Evolutionary conservation across 305 asterid species (phyloP).

Genomic region (Ajuga reptans): DNA sequence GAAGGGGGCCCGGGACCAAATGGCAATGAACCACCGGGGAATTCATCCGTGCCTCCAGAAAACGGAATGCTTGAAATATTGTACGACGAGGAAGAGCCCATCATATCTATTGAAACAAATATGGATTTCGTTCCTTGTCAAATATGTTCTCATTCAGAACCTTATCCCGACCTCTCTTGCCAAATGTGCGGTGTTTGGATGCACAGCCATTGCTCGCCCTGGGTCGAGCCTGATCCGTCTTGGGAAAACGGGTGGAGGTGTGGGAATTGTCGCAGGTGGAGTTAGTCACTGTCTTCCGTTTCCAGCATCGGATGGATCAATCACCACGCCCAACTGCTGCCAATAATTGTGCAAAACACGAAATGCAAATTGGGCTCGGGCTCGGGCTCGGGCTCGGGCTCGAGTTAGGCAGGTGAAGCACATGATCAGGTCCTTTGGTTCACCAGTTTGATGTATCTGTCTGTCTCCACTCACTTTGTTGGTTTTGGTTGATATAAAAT

Average conservation of each 20-base stretch:
- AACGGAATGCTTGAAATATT: conserved; percentile 33
- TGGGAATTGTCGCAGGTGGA: conserved; percentile 74
- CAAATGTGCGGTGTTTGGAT: conserved; percentile 60
- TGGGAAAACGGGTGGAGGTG: conserved; percentile 62
- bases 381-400: not conserved
- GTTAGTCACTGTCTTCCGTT: conserved; percentile 23
- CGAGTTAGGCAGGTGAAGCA: not conserved
- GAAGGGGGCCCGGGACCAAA: conserved; percentile 36
- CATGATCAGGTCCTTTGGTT: not conserved
- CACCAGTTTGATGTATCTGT: not conserved
- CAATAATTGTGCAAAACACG: not conserved
- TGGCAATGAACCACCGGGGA: conserved; percentile 34
- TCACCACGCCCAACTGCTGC: not conserved
- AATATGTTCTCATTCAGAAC: conserved; percentile 59
- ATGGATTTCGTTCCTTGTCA: conserved; percentile 42
- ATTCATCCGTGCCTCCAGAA: conserved; percentile 28
- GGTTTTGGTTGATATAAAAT: not conserved
- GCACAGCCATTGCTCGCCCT: conserved; percentile 84
- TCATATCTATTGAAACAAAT: conserved; percentile 28
- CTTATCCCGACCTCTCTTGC: conserved; percentile 74
- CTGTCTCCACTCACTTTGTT: not conserved
- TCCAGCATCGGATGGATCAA: not conserved
- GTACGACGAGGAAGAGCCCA: conserved; percentile 45
- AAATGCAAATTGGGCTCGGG: not conserved
- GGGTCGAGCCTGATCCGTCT: conserved; percentile 42